Percentiles rank a stretch among this genome's conserved stretches.
phyloP scores from a whole-genome alignment of 768 basidiomycete species.

The Daedaleopsis nitida region DNA sequence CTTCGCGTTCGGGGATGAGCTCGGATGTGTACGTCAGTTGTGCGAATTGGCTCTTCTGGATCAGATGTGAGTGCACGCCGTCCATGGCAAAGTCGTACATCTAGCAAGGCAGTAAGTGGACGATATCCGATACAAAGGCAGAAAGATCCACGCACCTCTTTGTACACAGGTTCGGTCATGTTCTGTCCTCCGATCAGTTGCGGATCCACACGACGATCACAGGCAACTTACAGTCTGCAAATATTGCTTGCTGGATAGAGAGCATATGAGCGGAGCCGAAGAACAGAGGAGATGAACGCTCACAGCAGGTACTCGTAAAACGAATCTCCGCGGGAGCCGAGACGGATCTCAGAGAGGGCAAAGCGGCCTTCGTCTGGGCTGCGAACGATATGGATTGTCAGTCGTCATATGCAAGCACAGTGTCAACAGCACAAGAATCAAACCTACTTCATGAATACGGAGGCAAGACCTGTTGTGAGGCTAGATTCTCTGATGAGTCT shows the following conservation, averaged over 20 bases:
- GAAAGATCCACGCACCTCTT: conserved; percentile 50
- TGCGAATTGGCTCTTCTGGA: conserved; percentile 60
- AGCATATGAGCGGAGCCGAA: conserved; percentile 13
- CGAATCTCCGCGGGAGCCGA: conserved; percentile 91
- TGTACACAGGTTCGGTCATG: conserved; percentile 74
- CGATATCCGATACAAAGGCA: background rate
- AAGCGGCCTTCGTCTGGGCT: conserved; percentile 57
- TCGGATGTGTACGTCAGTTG: conserved; percentile 82
- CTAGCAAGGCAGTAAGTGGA: conserved; percentile 37
- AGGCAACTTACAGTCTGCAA: conserved; percentile 66
- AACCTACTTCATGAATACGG: conserved; percentile 79
- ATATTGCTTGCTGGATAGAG: conserved; percentile 61
- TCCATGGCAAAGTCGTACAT: conserved; percentile 91
- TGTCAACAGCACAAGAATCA: background rate
- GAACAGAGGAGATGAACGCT: conserved; percentile 26
- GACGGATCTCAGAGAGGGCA: conserved; percentile 71
- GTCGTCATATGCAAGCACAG: background rate
- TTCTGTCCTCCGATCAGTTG: conserved; percentile 45
- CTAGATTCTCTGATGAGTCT: conserved; percentile 62
- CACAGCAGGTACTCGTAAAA: conserved; percentile 91
- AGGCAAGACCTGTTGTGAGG: conserved; percentile 72
- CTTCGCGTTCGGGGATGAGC: conserved; percentile 58
- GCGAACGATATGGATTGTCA: background rate
- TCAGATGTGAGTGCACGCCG: conserved; percentile 73
- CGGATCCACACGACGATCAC: background rate